phyloP scores from a whole-genome alignment of 1,284 basidiomycete genomes.

The Amylostereum areolatum region DNA sequence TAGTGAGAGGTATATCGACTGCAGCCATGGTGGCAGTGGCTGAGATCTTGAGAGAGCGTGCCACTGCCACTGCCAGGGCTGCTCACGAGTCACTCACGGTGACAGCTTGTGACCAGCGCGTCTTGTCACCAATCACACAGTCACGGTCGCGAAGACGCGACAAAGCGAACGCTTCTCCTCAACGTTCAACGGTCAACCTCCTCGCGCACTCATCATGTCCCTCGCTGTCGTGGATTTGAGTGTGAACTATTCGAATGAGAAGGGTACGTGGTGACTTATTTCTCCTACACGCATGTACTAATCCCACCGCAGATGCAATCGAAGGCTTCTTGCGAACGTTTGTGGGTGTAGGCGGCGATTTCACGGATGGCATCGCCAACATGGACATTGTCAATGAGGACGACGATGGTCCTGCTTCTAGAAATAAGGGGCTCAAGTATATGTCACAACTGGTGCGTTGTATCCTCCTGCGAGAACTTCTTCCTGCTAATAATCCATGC shows the following conservation, averaged over 20 bases:
- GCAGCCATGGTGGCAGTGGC: conserved; percentile 23
- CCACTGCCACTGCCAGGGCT: background rate
- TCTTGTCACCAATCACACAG: too few species aligned
- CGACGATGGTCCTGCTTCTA: conserved; percentile 27
- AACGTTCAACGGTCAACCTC: background rate
- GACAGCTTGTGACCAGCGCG: too few species aligned
- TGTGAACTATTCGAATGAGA: conserved; percentile 44
- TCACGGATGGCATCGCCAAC: conserved; percentile 63
- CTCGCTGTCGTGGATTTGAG: conserved; percentile 44
- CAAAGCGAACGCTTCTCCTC: background rate
- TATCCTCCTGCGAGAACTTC: background rate
- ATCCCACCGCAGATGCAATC: conserved; percentile 49
- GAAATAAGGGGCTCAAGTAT: conserved; percentile 66
- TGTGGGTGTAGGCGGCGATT: conserved; percentile 59
- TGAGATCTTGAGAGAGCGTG: background rate
- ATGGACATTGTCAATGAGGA: conserved; percentile 61
- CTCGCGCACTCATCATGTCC: conserved; percentile 25
- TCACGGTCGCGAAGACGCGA: too few species aligned
- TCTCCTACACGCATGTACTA: conserved; percentile 9
- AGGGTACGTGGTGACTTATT: conserved; percentile 20
- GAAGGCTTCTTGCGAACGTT: conserved; percentile 64
- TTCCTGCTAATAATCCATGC: conserved; percentile 12
- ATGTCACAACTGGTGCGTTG: conserved; percentile 78
- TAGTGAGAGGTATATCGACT: conserved; percentile 12
- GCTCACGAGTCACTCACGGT: too few species aligned